phyloP scores from a whole-genome alignment of 805 yeast genomes.

The Sugiyamaella mastotermitis region DNA sequence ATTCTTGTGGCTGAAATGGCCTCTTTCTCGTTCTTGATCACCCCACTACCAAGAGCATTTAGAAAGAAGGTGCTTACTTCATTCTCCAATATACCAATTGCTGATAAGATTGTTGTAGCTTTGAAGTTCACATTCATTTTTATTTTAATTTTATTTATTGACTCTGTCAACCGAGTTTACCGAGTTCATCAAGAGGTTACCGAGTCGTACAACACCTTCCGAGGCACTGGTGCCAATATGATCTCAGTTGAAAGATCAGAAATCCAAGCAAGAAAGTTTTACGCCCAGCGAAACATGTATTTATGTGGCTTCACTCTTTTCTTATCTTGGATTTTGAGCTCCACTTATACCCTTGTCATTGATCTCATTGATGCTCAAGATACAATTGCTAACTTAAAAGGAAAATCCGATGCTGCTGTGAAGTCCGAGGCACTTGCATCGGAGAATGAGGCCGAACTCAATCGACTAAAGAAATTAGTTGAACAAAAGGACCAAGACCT shows the following conservation, averaged over 20 bases:
- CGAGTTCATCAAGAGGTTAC: conserved; percentile 56
- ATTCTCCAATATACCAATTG: conserved; percentile 55
- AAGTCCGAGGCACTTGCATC: conserved; percentile 24
- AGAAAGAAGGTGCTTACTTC: conserved; percentile 59
- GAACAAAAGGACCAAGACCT: conserved; percentile 60
- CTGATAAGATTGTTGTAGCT: conserved; percentile 67
- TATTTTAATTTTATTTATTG: conserved; percentile 76
- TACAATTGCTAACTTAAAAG: conserved; percentile 39
- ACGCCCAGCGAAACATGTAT: conserved; percentile 94
- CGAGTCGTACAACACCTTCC: conserved; percentile 29
- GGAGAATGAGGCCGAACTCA: conserved; percentile 36
- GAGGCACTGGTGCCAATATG: conserved; percentile 29
- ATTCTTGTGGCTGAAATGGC: conserved; percentile 72
- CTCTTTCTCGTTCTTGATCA: conserved; percentile 69
- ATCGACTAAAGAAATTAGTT: conserved; percentile 44
- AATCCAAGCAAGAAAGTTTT: conserved; percentile 83
- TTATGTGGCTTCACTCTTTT: conserved; percentile 93
- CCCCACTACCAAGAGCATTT: conserved; percentile 75
- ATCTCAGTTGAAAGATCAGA: conserved; percentile 61
- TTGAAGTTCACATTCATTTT: conserved; percentile 79
- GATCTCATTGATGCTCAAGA: conserved; percentile 42
- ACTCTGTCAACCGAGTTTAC: conserved; percentile 78
- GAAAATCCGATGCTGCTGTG: conserved; percentile 20
- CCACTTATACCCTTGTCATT: conserved; percentile 51
- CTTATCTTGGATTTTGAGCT: conserved; percentile 73